phyloP scores from a whole-genome alignment of 179 eudicot species.

The Nepenthes alata region DNA sequence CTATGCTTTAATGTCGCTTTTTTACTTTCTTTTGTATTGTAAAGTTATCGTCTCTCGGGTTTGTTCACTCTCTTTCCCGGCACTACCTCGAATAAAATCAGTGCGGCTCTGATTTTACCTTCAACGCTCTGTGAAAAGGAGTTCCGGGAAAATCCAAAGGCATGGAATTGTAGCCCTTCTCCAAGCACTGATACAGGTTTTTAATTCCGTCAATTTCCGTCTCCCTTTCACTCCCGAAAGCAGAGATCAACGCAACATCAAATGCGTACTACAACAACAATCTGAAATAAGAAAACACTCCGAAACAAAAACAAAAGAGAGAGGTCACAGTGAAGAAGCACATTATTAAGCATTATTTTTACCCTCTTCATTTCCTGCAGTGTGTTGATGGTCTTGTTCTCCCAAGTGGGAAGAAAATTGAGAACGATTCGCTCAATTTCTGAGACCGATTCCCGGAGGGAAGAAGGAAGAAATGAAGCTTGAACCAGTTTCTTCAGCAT shows the following conservation, averaged over 20 bases:
- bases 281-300: too few species aligned
- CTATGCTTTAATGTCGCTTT: background rate
- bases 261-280: constrained; percentile 56
- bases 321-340: background rate
- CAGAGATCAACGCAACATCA: constrained; percentile 65
- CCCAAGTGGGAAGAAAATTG: constrained; percentile 43
- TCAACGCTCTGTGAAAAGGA: constrained; percentile 54
- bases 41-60: too few species aligned
- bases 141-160: constrained; percentile 77
- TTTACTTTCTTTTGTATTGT: background rate
- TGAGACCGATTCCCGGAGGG: constrained; percentile 29
- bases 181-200: constrained; percentile 39
- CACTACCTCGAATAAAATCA: too few species aligned
- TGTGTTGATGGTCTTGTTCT: constrained; percentile 38
- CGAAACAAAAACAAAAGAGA: background rate
- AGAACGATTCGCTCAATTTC: constrained; percentile 48
- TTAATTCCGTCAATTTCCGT: constrained; percentile 46
- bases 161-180: constrained; percentile 95
- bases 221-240: constrained; percentile 39
- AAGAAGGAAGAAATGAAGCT: constrained; percentile 42
- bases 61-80: too few species aligned
- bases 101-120: constrained; percentile 23
- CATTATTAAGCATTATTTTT: background rate
- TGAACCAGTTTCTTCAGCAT: constrained; percentile 54
- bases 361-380: constrained; percentile 77